Percentiles rank a stretch among this genome's conserved stretches.
phyloP scores from a whole-genome alignment of 2,329 filamentous ascomycete genomes.

The Aspergillus flavus region DNA sequence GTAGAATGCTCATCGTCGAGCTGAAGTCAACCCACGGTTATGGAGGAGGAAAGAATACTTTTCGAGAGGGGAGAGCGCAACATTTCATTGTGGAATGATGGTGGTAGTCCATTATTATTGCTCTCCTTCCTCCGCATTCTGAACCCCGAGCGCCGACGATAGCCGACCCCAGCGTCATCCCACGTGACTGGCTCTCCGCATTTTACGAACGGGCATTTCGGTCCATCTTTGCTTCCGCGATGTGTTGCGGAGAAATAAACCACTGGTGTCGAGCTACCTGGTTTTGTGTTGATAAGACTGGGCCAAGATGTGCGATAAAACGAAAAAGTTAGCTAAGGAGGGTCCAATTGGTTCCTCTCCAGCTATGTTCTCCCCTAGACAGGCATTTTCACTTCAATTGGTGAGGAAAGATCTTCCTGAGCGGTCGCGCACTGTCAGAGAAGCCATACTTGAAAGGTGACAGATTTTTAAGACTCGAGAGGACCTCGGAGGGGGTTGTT shows the following conservation, averaged over 20 bases:
- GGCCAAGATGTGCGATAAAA: background rate
- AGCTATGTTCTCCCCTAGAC: background rate
- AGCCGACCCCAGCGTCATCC: conserved; percentile 24
- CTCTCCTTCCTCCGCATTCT: conserved; percentile 15
- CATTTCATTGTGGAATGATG: conserved; percentile 12
- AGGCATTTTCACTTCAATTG: background rate
- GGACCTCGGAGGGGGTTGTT: background rate
- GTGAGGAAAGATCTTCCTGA: background rate
- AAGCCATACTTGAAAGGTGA: background rate
- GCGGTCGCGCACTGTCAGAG: background rate
- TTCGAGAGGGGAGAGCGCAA: conserved; percentile 6
- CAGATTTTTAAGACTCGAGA: background rate
- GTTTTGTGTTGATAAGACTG: background rate
- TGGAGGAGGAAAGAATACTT: conserved; percentile 1
- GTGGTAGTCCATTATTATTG: conserved; percentile 3
- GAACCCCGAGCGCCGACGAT: conserved; percentile 24
- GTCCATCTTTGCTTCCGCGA: conserved; percentile 10
- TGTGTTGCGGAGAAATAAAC: background rate
- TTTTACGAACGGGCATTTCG: conserved; percentile 2
- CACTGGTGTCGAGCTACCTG: background rate
- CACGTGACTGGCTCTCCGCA: conserved; percentile 30
- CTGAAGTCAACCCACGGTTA: background rate
- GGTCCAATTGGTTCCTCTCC: background rate
- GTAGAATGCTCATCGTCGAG: conserved; percentile 34
- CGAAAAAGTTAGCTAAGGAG: background rate